Evolutionary conservation across 1,139 yeast genomes (phyloP).

Genomic region (Pichia sp.): DNA sequence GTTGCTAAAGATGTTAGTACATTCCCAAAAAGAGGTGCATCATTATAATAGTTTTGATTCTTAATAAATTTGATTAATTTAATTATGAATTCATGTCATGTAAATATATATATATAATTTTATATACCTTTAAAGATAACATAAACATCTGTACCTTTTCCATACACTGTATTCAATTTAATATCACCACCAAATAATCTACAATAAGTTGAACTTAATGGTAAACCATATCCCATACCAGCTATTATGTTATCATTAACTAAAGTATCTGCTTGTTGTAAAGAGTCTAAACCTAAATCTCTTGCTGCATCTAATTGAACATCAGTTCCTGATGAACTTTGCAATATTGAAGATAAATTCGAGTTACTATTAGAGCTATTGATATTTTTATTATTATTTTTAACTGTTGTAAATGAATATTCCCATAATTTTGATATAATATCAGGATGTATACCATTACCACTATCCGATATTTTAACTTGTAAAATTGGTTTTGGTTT

Average conservation of each 20-base stretch:
- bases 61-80: no score
- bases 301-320: conserved; percentile 3
- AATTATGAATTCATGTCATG: neutral
- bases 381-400: conserved; percentile 39
- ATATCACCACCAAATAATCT: conserved; percentile 71
- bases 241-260: conserved; percentile 70
- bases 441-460: conserved; percentile 77
- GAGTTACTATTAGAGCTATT: no score
- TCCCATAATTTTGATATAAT: conserved; percentile 66
- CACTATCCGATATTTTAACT: conserved; percentile 75
- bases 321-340: conserved; percentile 3
- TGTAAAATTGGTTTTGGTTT: conserved; percentile 35
- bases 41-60: no score
- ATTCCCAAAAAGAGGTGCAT: conserved; percentile 34
- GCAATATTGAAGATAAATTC: no score
- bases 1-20: conserved; percentile 49
- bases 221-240: conserved; percentile 95
- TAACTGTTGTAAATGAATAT: conserved; percentile 69
- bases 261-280: conserved; percentile 44
- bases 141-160: conserved; percentile 82
- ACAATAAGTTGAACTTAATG: conserved; percentile 70
- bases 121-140: conserved; percentile 42
- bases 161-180: conserved; percentile 71
- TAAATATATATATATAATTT: neutral
- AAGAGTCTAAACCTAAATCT: conserved; percentile 27